A percentile compares a stretch with the other conserved stretches of the same genome.
phyloP scores from a whole-genome alignment of 768 basidiomycete species.

The Hygrophorus russula region DNA sequence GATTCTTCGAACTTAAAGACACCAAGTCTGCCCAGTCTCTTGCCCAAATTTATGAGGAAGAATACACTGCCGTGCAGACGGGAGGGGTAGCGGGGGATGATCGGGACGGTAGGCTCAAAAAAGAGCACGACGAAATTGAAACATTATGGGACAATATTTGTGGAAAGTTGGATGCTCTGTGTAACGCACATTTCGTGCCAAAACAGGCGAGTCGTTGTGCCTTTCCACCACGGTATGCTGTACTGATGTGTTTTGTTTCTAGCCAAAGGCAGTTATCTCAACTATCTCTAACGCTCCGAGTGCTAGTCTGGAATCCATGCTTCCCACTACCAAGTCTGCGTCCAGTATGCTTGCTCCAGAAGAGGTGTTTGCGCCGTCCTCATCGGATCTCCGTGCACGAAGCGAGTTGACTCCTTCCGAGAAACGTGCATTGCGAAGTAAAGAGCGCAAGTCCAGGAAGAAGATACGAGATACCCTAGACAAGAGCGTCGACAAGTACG shows the following conservation, averaged over 20 bases:
- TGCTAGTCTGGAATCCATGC: slow-evolving; percentile 77
- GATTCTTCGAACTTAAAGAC: slow-evolving; percentile 81
- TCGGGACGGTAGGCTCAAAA: slow-evolving; percentile 76
- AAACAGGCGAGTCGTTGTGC: slow-evolving; percentile 56
- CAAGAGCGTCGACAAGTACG: slow-evolving; percentile 52
- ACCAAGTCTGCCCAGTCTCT: slow-evolving; percentile 81
- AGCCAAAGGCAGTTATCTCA: slow-evolving; percentile 87
- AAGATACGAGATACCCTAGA: slow-evolving; percentile 56
- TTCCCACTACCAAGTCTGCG: slow-evolving; percentile 71
- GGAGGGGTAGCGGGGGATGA: slow-evolving; percentile 53
- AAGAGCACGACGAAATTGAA: slow-evolving; percentile 85
- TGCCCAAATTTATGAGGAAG: slow-evolving; percentile 93
- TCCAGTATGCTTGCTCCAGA: slow-evolving; percentile 87
- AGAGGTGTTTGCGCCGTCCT: slow-evolving; percentile 64
- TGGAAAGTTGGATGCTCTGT: slow-evolving; percentile 83
- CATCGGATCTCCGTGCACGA: slow-evolving; percentile 46
- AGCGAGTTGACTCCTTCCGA: slow-evolving; percentile 80
- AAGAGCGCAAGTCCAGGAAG: slow-evolving; percentile 60
- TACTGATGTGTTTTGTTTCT: not conserved
- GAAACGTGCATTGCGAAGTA: slow-evolving; percentile 61
- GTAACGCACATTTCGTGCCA: slow-evolving; percentile 91
- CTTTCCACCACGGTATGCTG: not conserved
- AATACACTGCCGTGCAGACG: slow-evolving; percentile 61
- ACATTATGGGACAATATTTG: slow-evolving; percentile 77
- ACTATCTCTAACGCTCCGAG: slow-evolving; percentile 76